Evolutionary conservation across 805 yeast genomes (phyloP), one percentile per base, ranked within the genome.

Genomic region (Candida anglica): DNA sequence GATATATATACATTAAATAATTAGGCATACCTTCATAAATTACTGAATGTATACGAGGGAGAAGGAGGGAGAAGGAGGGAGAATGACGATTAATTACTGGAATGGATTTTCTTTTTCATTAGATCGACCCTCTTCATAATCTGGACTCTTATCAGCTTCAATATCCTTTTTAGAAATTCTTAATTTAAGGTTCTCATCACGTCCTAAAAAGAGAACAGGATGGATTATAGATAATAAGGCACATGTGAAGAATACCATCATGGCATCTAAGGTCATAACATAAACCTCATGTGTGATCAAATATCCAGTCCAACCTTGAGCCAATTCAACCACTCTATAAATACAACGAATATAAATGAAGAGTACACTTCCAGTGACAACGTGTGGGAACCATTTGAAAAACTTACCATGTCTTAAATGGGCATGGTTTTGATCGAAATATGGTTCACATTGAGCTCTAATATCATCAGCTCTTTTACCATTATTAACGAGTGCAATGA

Each of bases 291-390:
- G 56, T 2, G 68, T 63, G 31, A 84, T 81, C 46, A 87, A 60
- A 37, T 56, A 65, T 1, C 95, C 91, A 5, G 50, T 39, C 82
- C 89, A 85, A 10, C 89, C 91, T 48, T 79, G 77, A 2, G 78
- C 56, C 38, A 87, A 64, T 56, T 87, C 96, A 24, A 75, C 69
- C 19, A 85, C 69, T 51, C 95, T 73, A 58, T 84, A 86, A 27
- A 79, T 63, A 43, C 89, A 82, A 50, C 96, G 72, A 19, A 75
- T 63, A 41, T 73, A 79, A 16, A 86, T 68, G 27, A 77, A 68
- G 3, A 73, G 15, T 3, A 78, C 76, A 1, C 81, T 63, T 3
- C 58, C n/a, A 1, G 74, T 46, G 13, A 79, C 49, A 0, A 65
- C 71, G 6, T 63, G 15, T 1, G 79, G 75, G 43, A 70, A 72